Conservation (phyloP, 129 eudicot species). For the Arctium lappa region DNA sequence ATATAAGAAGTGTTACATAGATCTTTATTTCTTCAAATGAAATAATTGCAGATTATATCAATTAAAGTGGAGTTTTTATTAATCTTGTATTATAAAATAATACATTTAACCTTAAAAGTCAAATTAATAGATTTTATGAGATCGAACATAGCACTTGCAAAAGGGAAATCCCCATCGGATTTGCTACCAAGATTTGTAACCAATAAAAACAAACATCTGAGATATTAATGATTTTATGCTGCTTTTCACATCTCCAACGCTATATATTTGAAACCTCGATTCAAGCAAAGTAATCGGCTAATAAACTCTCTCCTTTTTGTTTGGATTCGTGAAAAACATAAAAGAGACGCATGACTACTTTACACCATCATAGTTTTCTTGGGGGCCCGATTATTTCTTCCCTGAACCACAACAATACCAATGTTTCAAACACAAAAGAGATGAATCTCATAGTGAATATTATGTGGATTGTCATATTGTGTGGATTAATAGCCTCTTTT, state of each 20-base stretch:
- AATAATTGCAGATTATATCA: not conserved
- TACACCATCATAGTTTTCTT: slow-evolving; percentile 18
- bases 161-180: slow-evolving; percentile 13
- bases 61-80: not conserved
- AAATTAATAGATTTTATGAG: not conserved
- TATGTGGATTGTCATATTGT: slow-evolving; percentile 23
- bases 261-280: not conserved
- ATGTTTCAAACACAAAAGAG: slow-evolving; percentile 11
- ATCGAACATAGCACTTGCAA: slow-evolving; percentile 6
- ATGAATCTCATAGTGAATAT: slow-evolving; percentile 26
- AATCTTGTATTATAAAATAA: not conserved
- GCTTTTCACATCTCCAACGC: not conserved
- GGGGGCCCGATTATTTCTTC: not conserved
- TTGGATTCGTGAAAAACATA: not conserved
- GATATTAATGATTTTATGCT: not conserved
- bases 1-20: not conserved
- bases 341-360: slow-evolving; percentile 15
- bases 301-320: not conserved
- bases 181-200: slow-evolving; percentile 18
- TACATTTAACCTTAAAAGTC: not conserved
- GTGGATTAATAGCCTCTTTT: slow-evolving; percentile 22
- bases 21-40: not conserved
- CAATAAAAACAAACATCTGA: not conserved
- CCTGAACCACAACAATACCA: slow-evolving; percentile 15
- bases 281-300: not conserved